A percentile compares a stretch with the other conserved stretches of the same genome.
Conservation (phyloP, 192 early-diverging fungal species). For the Gryganskiella cystojenkinii region DNA sequence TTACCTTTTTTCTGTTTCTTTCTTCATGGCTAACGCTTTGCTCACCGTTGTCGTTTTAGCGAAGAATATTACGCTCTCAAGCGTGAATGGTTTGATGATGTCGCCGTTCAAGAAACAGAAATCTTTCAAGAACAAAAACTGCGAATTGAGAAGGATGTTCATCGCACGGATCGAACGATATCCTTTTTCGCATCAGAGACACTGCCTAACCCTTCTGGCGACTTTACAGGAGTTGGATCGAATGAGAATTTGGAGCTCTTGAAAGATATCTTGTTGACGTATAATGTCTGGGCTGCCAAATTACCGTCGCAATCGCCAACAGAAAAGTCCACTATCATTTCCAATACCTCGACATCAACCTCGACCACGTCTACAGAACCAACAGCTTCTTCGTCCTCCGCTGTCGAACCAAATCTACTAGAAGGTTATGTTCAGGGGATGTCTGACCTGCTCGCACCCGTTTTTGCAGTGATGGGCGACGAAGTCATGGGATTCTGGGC, state of each 20-base stretch:
- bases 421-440: conserved; percentile 97
- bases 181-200: conserved; percentile 83
- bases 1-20: background rate
- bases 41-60: conserved; percentile 20
- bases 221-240: conserved; percentile 61
- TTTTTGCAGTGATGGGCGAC: conserved; percentile 89
- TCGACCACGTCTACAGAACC: background rate
- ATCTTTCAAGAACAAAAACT: conserved; percentile 79
- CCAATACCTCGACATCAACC: background rate
- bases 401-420: conserved; percentile 38
- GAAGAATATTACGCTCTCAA: conserved; percentile 75
- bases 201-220: conserved; percentile 60
- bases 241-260: conserved; percentile 87
- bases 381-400: background rate
- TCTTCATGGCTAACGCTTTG: background rate
- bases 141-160: conserved; percentile 95
- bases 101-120: conserved; percentile 62
- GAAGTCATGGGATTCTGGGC: conserved; percentile 95
- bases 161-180: conserved; percentile 92
- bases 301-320: background rate
- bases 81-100: conserved; percentile 71
- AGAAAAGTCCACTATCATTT: background rate
- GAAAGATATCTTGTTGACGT: conserved; percentile 92
- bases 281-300: conserved; percentile 71
- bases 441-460: conserved; percentile 92